Conservation (phyloP, 176 grass and related monocot genomes). For the Avena sativa region DNA sequence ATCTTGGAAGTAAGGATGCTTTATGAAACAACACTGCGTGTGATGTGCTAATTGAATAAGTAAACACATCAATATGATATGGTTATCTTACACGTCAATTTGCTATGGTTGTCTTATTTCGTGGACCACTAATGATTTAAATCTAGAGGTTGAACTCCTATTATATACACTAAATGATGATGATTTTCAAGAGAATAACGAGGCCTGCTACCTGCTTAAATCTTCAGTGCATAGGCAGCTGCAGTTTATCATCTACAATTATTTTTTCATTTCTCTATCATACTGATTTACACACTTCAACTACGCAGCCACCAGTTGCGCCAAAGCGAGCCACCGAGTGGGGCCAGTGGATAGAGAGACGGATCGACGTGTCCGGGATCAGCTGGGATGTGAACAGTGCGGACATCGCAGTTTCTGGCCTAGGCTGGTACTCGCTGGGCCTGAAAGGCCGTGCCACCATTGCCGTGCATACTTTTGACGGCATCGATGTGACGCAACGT, state of each 20-base stretch:
- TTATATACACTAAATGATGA: constrained; percentile 1
- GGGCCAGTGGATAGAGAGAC: constrained; percentile 66
- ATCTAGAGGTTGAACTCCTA: not conserved
- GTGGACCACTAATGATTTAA: not conserved
- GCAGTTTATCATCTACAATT: constrained; percentile 32
- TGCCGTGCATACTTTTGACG: constrained; percentile 74
- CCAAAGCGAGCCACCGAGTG: constrained; percentile 62
- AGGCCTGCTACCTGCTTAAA: not conserved
- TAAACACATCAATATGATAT: constrained; percentile 14
- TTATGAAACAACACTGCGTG: not conserved
- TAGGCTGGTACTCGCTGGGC: constrained; percentile 89
- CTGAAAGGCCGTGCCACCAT: constrained; percentile 76
- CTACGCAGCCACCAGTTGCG: constrained; percentile 69
- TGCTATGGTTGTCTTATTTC: not conserved
- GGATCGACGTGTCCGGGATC: constrained; percentile 62
- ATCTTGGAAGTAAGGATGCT: not conserved
- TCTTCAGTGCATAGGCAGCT: constrained; percentile 18
- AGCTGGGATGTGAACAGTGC: constrained; percentile 85
- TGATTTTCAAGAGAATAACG: constrained; percentile 1
- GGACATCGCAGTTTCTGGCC: constrained; percentile 76
- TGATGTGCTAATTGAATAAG: constrained; percentile 21
- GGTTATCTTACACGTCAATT: not conserved
- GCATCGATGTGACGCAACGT: constrained; percentile 71
- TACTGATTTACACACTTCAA: constrained; percentile 46
- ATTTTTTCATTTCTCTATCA: constrained; percentile 17